Conservation (phyloP, 2,329 filamentous ascomycete genomes). For the Alternaria atra region DNA sequence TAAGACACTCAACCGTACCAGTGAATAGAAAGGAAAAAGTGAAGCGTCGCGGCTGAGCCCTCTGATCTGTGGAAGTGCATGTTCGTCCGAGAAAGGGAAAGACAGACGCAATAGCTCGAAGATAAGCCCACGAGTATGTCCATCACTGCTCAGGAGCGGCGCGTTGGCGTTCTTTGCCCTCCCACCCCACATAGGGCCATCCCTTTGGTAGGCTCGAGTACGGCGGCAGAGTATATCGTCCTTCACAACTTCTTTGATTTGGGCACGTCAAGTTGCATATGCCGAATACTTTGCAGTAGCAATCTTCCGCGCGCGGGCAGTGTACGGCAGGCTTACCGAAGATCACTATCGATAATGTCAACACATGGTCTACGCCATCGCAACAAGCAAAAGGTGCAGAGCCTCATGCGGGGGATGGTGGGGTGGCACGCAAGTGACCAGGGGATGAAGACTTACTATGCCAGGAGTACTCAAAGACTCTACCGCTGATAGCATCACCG, state of each 20-base stretch:
- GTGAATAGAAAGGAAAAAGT: neutral
- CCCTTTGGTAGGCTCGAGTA: constrained; percentile 67
- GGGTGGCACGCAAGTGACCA: neutral
- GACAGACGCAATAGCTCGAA: neutral
- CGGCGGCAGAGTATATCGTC: constrained; percentile 67
- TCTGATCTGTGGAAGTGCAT: neutral
- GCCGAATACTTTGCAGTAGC: constrained; percentile 74
- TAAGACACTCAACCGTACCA: neutral
- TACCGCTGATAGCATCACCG: constrained; percentile 60
- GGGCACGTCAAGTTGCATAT: constrained; percentile 61
- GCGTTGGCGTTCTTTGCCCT: constrained; percentile 47
- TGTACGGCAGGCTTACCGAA: constrained; percentile 58
- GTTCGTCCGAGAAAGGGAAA: neutral
- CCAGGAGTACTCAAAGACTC: constrained; percentile 68
- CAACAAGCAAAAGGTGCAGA: constrained; percentile 1
- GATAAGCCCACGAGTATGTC: neutral
- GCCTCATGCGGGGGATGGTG: constrained; percentile 1
- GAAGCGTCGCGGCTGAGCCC: neutral
- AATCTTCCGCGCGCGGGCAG: constrained; percentile 68
- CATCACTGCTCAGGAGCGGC: constrained; percentile 32
- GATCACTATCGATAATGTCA: constrained; percentile 41
- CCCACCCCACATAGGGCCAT: constrained; percentile 69
- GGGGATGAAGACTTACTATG: constrained; percentile 57
- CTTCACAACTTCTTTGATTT: constrained; percentile 60
- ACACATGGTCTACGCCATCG: constrained; percentile 12